Percentiles rank a stretch among this genome's conserved stretches.
These are phyloP conservation scores for Rhizophagus clarus DNA, from an alignment of 192 early-diverging fungal species.

Conservation along the genomic window DNA sequence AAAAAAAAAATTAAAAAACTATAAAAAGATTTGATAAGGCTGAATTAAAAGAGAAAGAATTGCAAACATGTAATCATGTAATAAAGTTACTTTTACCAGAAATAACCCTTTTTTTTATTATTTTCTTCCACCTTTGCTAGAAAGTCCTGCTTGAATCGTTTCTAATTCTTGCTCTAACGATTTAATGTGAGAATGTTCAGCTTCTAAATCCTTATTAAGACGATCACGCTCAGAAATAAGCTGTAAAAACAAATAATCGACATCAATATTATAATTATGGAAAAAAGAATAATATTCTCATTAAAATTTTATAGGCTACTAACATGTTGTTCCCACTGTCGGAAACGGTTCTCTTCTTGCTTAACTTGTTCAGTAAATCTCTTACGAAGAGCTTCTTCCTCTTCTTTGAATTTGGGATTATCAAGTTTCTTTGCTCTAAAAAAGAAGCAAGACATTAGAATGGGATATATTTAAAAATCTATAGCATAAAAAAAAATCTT, in stretches of 20 bases:
- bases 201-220: conserved; percentile 97
- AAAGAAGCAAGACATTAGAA: not conserved
- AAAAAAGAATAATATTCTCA: not conserved
- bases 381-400: conserved; percentile 94
- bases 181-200: conserved; percentile 93
- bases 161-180: conserved; percentile 85
- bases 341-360: conserved; percentile 95
- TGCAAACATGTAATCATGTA: not conserved
- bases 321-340: conserved; percentile 94
- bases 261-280: not conserved
- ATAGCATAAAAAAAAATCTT: conserved; percentile 22
- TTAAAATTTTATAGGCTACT: conserved; percentile 23
- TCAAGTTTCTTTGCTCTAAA: conserved; percentile 70
- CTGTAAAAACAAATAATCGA: conserved; percentile 38
- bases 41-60: not conserved
- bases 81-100: not conserved
- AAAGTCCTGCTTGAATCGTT: conserved; percentile 42
- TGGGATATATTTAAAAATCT: not conserved
- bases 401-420: conserved; percentile 96
- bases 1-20: not conserved
- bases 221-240: conserved; percentile 97
- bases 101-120: conserved; percentile 26
- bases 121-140: conserved; percentile 39
- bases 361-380: conserved; percentile 98
- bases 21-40: not conserved